A percentile compares a stretch with the other conserved stretches of the same genome.
phyloP scores from a whole-genome alignment of 768 basidiomycete species.

The Mycena haematopus region DNA sequence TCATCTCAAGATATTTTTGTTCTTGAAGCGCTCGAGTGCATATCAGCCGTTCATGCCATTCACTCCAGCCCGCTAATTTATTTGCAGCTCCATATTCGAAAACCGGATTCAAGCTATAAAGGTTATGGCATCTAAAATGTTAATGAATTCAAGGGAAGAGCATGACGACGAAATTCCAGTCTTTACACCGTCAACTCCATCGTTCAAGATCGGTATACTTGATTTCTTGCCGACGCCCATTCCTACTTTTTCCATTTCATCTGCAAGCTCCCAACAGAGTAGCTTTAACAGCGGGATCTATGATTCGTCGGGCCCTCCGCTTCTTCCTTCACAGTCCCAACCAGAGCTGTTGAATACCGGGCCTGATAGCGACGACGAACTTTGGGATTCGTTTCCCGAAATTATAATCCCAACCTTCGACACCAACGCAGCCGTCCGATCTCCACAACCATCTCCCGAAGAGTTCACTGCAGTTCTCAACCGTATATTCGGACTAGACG shows the following conservation, averaged over 20 bases:
- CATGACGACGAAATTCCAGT: too few species aligned
- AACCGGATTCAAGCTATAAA: background rate
- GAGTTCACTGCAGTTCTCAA: background rate
- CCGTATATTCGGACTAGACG: background rate
- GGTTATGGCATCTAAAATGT: background rate
- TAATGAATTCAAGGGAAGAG: too few species aligned
- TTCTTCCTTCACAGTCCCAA: background rate
- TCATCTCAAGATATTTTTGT: background rate
- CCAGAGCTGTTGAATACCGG: background rate
- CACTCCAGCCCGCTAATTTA: background rate
- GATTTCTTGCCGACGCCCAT: background rate
- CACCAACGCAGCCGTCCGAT: background rate
- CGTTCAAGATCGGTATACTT: too few species aligned
- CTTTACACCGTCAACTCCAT: too few species aligned
- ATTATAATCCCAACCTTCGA: background rate
- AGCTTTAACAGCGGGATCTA: background rate
- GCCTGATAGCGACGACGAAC: background rate
- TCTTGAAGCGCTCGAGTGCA: background rate
- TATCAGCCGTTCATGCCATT: background rate
- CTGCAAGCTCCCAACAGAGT: background rate
- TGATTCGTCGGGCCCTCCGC: too few species aligned
- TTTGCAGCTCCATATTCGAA: background rate
- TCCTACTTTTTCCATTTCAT: background rate
- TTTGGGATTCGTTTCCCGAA: background rate
- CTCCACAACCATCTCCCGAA: background rate